These are phyloP conservation scores for Penium margaritaceum DNA, from an alignment of 139 green algal species.

Conservation along the genomic window DNA sequence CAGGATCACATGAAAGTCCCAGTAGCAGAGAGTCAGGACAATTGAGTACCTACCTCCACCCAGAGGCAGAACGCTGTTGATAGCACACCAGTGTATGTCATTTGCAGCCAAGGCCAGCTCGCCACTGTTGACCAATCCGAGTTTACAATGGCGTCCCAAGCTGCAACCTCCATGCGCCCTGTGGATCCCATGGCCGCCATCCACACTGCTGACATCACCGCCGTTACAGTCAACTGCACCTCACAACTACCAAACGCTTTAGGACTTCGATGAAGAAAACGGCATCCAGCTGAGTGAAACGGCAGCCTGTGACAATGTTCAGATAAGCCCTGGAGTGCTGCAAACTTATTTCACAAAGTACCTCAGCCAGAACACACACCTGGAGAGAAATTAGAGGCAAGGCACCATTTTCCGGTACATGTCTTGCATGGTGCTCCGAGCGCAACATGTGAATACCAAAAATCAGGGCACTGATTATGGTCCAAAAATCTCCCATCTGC, in stretches of 20 bases:
- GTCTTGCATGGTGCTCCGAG: slow-evolving; percentile 41
- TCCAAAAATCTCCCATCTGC: slow-evolving; percentile 60
- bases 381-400: slow-evolving; percentile 45
- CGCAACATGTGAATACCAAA: slow-evolving; percentile 68
- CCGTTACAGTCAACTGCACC: no score
- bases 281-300: no score
- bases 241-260: no score
- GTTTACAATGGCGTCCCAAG: background rate
- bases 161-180: background rate
- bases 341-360: no score
- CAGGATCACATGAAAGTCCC: no score
- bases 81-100: slow-evolving; percentile 55
- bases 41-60: no score
- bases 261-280: no score
- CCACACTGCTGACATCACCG: slow-evolving; percentile 12
- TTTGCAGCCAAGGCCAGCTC: slow-evolving; percentile 10
- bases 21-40: no score
- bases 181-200: background rate
- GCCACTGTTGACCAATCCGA: background rate
- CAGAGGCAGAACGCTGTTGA: slow-evolving; percentile 55
- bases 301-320: no score
- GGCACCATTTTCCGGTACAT: background rate
- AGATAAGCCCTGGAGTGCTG: no score
- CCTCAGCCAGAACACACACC: no score
- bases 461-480: slow-evolving; percentile 59